Percentiles rank a stretch among this genome's conserved stretches.
Conservation (phyloP, 192 early-diverging fungal species). For the Rhizophlyctis rosea region DNA sequence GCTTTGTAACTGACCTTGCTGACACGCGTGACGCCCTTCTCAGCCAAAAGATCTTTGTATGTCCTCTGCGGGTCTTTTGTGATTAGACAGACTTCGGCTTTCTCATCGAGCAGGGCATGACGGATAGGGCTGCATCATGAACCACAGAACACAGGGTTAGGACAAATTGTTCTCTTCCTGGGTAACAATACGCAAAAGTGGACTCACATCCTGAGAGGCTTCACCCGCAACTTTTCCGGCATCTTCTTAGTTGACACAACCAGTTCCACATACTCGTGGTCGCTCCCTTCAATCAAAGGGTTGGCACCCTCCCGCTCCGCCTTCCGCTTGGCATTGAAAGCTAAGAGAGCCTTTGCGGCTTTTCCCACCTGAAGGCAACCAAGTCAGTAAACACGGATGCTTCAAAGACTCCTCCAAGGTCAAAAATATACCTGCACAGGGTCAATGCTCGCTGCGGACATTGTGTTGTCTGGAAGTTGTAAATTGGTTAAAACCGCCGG, state of each 20-base stretch:
- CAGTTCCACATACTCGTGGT: slow-evolving; percentile 55
- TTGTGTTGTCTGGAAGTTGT: no score
- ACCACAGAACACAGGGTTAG: neutral
- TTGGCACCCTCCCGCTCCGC: slow-evolving; percentile 38
- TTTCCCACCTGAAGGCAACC: slow-evolving; percentile 54
- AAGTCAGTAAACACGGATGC: no score
- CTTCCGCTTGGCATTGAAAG: slow-evolving; percentile 32
- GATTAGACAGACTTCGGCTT: slow-evolving; percentile 75
- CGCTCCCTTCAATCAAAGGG: slow-evolving; percentile 43
- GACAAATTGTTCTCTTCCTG: neutral
- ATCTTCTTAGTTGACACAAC: slow-evolving; percentile 69
- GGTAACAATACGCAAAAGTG: no score
- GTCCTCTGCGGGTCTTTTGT: slow-evolving; percentile 80
- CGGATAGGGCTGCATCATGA: slow-evolving; percentile 5
- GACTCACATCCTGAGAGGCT: slow-evolving; percentile 66
- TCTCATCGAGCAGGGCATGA: slow-evolving; percentile 3
- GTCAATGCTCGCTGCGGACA: no score
- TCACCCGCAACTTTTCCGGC: slow-evolving; percentile 53
- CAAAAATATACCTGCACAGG: no score
- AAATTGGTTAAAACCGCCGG: no score
- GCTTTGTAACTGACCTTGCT: slow-evolving; percentile 46
- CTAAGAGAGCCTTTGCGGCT: slow-evolving; percentile 57
- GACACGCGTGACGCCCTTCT: slow-evolving; percentile 60
- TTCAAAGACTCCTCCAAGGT: no score
- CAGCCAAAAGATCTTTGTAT: slow-evolving; percentile 69